A percentile compares a stretch with the other conserved stretches of the same genome.
phyloP scores from a whole-genome alignment of 2,329 filamentous ascomycete genomes.

The Thermothelomyces thermophilus region DNA sequence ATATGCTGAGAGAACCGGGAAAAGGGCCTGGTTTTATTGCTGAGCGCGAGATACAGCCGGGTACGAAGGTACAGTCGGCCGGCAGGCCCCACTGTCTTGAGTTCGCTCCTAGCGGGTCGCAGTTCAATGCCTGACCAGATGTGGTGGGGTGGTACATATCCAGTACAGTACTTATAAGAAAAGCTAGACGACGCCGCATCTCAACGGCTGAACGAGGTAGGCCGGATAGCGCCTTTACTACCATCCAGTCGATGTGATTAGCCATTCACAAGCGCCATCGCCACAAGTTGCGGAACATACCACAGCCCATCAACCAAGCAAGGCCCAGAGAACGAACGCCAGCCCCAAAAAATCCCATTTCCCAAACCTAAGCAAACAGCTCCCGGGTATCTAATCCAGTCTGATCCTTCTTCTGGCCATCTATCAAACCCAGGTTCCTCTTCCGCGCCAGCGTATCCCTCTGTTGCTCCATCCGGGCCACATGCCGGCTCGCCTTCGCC shows the following conservation, averaged over 20 bases:
- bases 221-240: no score
- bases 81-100: no score
- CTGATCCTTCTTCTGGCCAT: constrained; percentile 54
- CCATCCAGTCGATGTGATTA: no score
- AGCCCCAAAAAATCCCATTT: constrained; percentile 10
- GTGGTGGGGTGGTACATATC: no score
- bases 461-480: constrained; percentile 65
- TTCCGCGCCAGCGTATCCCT: constrained; percentile 68
- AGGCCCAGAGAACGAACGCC: neutral
- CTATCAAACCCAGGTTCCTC: constrained; percentile 66
- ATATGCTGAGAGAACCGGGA: no score
- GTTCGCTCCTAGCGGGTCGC: no score
- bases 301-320: neutral
- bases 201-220: neutral
- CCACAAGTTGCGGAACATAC: neutral
- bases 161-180: neutral
- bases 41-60: no score
- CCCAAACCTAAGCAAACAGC: constrained; percentile 24
- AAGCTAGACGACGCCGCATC: neutral
- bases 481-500: constrained; percentile 71
- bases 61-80: no score
- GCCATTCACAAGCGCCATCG: no score
- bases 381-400: constrained; percentile 63
- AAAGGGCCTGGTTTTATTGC: no score
- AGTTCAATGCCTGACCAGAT: no score